Conservation (phyloP, 768 basidiomycete genomes). For the Termitomyces bulborhizus region DNA sequence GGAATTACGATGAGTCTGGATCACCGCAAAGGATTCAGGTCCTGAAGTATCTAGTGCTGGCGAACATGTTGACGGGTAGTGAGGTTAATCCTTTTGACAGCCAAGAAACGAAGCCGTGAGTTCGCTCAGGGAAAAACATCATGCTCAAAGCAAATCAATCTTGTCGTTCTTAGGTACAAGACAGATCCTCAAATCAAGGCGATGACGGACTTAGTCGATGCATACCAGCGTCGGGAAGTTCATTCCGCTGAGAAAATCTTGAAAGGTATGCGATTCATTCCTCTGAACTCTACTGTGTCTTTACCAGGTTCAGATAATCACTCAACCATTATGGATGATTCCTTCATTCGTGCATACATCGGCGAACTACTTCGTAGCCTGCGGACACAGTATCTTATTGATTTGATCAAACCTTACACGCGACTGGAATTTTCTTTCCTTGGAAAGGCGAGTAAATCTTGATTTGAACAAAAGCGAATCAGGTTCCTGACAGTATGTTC, state of each 20-base stretch:
- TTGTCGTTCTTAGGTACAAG: constrained; percentile 64
- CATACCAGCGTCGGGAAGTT: constrained; percentile 94
- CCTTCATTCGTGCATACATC: constrained; percentile 93
- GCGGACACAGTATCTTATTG: constrained; percentile 94
- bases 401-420: constrained; percentile 97
- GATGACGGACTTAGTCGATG: constrained; percentile 96
- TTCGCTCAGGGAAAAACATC: constrained; percentile 4
- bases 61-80: constrained; percentile 97
- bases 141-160: background rate
- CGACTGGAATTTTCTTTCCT: constrained; percentile 90
- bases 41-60: constrained; percentile 94
- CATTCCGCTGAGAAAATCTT: constrained; percentile 97
- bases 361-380: constrained; percentile 92
- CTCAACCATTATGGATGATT: constrained; percentile 92
- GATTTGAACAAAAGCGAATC: background rate
- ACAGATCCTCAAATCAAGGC: constrained; percentile 94
- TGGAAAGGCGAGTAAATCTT: constrained; percentile 56
- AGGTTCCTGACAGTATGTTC: background rate
- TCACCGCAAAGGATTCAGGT: constrained; percentile 96
- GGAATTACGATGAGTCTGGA: constrained; percentile 97
- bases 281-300: background rate
- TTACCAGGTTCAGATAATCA: constrained; percentile 62
- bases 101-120: constrained; percentile 97
- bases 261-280: constrained; percentile 45
- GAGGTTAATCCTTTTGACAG: constrained; percentile 99